Evolutionary conservation across 2,329 filamentous ascomycete genomes (phyloP), one percentile per base, ranked within the genome.

Genomic region (Meredithiella fracta): DNA sequence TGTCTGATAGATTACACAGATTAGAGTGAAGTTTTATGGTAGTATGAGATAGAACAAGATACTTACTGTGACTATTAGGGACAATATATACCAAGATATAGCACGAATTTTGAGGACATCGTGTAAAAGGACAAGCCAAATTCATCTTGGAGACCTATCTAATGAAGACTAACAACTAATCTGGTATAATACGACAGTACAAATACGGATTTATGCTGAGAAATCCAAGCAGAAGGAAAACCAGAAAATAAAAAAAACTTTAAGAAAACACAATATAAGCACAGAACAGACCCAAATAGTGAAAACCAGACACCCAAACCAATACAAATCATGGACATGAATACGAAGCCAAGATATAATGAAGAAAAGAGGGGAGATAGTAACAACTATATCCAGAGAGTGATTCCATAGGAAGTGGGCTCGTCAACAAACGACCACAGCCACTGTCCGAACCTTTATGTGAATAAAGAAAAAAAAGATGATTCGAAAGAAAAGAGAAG

Each of bases 391-490:
- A 40, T 3, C 25, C 14, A 2, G 31, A 25, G 5, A n/a, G 7
- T 23, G 15, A 34, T 34, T 5, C 29, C 29, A 5, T 34, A 25
- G n/a, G 22, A 26, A 31, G 4, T 3, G 23, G 20, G 31, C 8
- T 44, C 26, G 34, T 50, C 11, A 31, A 51, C 53, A 55, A 42
- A 42, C 29, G 29, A 34, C 11, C 29, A 34, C 40, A 11, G 14
- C 15, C 37, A 26, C 34, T 31, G 15, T 37, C 31, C 55, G 44
- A 44, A 11, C 11, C 5, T 34, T 34, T 34, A 51, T 53, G 51
- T 54, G 44, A 54, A 38, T 20, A 55, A 38, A 51, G 17, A 47
- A 11, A 47, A 20, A 37, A 57, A 44, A 57, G 31, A 23, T 44
- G 54, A 51, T 11, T 34, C 29, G 47, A 58, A 56, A 17, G 34